Evolutionary conservation across 2,329 filamentous ascomycete genomes (phyloP).

Genomic region (Fusarium odoratissimum): DNA sequence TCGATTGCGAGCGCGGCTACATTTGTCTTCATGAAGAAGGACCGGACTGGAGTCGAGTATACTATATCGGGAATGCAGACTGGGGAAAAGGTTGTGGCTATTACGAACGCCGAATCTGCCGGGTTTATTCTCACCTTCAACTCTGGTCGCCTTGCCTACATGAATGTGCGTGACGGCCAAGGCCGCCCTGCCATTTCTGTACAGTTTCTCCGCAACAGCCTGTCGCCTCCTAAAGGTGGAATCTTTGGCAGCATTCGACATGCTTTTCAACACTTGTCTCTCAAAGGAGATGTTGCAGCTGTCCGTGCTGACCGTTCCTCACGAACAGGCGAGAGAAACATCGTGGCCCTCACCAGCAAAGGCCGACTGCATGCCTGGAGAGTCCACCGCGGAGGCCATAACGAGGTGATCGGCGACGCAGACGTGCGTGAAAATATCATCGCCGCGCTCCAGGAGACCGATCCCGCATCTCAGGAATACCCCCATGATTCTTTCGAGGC

Average conservation of each 20-base stretch:
- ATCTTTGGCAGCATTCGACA: conserved; percentile 86
- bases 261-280: conserved; percentile 75
- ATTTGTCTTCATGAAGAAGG: conserved; percentile 83
- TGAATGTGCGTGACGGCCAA: conserved; percentile 87
- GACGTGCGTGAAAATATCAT: conserved; percentile 76
- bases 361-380: conserved; percentile 88
- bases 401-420: conserved; percentile 77
- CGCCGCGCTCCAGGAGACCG: conserved; percentile 67
- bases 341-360: conserved; percentile 81
- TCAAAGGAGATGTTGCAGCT: conserved; percentile 82
- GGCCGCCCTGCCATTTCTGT: conserved; percentile 84
- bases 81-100: conserved; percentile 79
- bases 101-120: conserved; percentile 85
- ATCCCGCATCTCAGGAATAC: conserved; percentile 60
- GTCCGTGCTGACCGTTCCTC: conserved; percentile 78
- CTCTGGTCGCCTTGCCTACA: conserved; percentile 85
- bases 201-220: conserved; percentile 76
- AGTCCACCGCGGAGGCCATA: conserved; percentile 86
- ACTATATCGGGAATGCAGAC: conserved; percentile 78
- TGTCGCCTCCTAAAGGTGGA: conserved; percentile 68
- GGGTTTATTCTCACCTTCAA: conserved; percentile 89
- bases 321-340: conserved; percentile 84
- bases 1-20: conserved; percentile 90
- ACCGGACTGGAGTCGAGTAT: conserved; percentile 82
- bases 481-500: conserved; percentile 74